phyloP scores from a whole-genome alignment of 1,284 basidiomycete genomes.

The Pholiota adiposa region DNA sequence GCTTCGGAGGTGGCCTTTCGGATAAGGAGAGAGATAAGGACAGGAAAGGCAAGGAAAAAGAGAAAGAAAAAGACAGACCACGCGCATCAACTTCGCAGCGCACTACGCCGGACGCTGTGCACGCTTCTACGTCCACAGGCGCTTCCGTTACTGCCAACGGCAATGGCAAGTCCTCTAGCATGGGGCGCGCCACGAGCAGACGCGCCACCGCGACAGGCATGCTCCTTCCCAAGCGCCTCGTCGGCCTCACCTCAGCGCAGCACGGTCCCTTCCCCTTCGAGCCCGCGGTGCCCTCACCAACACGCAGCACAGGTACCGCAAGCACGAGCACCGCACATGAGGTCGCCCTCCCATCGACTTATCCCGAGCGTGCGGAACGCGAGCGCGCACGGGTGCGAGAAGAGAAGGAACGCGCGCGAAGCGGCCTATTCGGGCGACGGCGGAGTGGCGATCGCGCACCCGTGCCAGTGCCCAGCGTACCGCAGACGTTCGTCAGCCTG shows the following conservation, averaged over 20 bases:
- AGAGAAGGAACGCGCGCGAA: slow-evolving; percentile 27
- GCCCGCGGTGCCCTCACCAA: slow-evolving; percentile 48
- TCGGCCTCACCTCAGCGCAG: slow-evolving; percentile 31
- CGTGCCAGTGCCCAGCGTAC: slow-evolving; percentile 32
- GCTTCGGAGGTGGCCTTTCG: slow-evolving; percentile 27
- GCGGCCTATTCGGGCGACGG: slow-evolving; percentile 20
- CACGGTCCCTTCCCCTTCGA: slow-evolving; percentile 55
- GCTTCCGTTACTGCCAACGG: slow-evolving; percentile 15
- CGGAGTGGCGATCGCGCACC: slow-evolving; percentile 33
- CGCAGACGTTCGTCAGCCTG: not conserved
- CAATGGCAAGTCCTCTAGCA: slow-evolving; percentile 38
- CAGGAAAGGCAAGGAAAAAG: slow-evolving; percentile 23
- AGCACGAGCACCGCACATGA: slow-evolving; percentile 26
- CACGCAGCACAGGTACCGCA: slow-evolving; percentile 34
- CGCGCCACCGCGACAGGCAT: slow-evolving; percentile 17
- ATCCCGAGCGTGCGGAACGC: slow-evolving; percentile 24
- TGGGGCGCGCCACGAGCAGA: slow-evolving; percentile 25
- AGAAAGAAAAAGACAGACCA: slow-evolving; percentile 13
- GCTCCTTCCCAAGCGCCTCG: slow-evolving; percentile 22
- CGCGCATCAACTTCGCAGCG: slow-evolving; percentile 22
- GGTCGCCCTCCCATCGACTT: slow-evolving; percentile 24
- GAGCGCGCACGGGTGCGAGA: slow-evolving; percentile 28
- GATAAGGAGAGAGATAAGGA: slow-evolving; percentile 36
- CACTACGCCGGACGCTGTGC: slow-evolving; percentile 27
- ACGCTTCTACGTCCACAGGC: slow-evolving; percentile 29